phyloP scores from a whole-genome alignment of 225 moss, liverwort and hornwort genomes.

The Pseudisothecium myosuroides region DNA sequence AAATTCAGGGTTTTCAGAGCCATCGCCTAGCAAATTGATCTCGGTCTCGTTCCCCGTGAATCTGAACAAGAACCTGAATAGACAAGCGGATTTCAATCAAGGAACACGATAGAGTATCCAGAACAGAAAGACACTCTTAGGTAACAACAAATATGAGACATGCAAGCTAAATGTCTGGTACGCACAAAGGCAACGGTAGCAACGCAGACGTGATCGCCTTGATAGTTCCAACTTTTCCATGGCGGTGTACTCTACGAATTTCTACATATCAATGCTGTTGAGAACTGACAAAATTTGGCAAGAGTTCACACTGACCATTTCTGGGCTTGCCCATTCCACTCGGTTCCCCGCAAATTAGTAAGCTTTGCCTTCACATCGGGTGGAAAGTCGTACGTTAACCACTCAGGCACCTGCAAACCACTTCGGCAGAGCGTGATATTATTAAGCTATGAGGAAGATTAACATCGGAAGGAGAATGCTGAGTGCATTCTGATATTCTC shows the following conservation, averaged over 20 bases:
- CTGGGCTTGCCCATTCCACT: conserved; percentile 91
- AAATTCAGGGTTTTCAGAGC: conserved; percentile 62
- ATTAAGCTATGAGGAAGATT: not conserved
- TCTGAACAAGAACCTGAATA: conserved; percentile 69
- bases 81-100: not conserved
- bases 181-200: not conserved
- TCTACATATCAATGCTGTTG: not conserved
- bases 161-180: not conserved
- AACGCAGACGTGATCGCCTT: not conserved
- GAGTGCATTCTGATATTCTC: not conserved
- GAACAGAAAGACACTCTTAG: not conserved
- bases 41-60: conserved; percentile 67
- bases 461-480: not conserved
- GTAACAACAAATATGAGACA: not conserved
- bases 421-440: not conserved
- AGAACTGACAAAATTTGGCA: not conserved
- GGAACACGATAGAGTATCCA: not conserved
- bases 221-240: not conserved
- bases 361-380: conserved; percentile 62
- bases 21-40: conserved; percentile 64
- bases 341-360: conserved; percentile 45
- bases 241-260: not conserved
- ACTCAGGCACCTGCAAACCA: conserved; percentile 56
- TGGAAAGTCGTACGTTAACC: conserved; percentile 88
- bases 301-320: conserved; percentile 51